Percentiles rank a stretch among this genome's conserved stretches.
Evolutionary conservation across 179 eudicot genomes (phyloP).

Genomic region (Silene vulgaris): DNA sequence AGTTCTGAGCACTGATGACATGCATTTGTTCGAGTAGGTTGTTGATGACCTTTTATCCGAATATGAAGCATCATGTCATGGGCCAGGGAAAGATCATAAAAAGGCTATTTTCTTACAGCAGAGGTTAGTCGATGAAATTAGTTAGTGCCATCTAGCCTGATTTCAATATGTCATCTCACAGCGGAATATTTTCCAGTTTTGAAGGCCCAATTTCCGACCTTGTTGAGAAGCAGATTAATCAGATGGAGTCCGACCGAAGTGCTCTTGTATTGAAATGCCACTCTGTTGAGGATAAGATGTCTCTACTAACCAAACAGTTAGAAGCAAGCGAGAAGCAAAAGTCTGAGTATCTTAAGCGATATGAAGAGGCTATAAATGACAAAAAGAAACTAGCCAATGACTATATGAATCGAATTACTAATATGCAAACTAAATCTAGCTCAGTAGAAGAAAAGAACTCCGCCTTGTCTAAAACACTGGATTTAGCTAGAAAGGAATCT

Average conservation of each 20-base stretch:
- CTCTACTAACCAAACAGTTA: slow-evolving; percentile 71
- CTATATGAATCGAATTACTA: slow-evolving; percentile 59
- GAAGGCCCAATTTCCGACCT: slow-evolving; percentile 81
- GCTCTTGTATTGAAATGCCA: slow-evolving; percentile 63
- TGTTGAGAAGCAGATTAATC: slow-evolving; percentile 79
- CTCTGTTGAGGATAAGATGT: slow-evolving; percentile 71
- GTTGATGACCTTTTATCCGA: slow-evolving; percentile 63
- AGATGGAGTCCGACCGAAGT: slow-evolving; percentile 65
- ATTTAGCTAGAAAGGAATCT: slow-evolving; percentile 56
- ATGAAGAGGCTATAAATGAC: slow-evolving; percentile 83
- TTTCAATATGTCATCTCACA: slow-evolving; percentile 16
- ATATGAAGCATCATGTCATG: slow-evolving; percentile 75
- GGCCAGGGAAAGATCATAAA: slow-evolving; percentile 82
- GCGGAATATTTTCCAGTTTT: slow-evolving; percentile 43
- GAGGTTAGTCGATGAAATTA: slow-evolving; percentile 44
- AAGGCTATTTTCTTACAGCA: slow-evolving; percentile 60
- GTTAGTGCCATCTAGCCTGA: neutral
- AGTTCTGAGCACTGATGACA: slow-evolving; percentile 10
- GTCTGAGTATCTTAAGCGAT: slow-evolving; percentile 77
- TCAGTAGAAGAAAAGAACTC: slow-evolving; percentile 72
- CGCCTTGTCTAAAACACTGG: slow-evolving; percentile 57
- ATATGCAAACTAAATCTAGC: slow-evolving; percentile 62
- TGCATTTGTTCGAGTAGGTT: slow-evolving; percentile 44
- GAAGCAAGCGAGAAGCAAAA: slow-evolving; percentile 89
- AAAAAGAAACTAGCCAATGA: slow-evolving; percentile 78